Evolutionary conservation across 2,329 filamentous ascomycete species (phyloP), one percentile per base, ranked within the genome.

Genomic region (Chrysosphaeria jannelii): DNA sequence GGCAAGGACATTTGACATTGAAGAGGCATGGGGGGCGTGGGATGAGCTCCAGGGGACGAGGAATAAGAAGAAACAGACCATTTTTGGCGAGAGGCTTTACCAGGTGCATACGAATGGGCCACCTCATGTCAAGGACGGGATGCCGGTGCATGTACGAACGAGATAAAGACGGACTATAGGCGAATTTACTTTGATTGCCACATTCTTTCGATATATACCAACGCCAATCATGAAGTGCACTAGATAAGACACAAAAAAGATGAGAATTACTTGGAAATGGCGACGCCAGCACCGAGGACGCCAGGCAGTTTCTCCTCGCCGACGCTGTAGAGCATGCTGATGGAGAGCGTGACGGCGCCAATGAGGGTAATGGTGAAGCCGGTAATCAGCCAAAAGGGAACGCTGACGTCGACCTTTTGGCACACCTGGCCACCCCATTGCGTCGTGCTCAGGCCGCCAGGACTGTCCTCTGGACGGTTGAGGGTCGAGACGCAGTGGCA

Each of bases 231-330:
- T 8, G 10, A 5, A 22, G 15, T 14, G 15, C 14, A 12, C 14
- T 13, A 13, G 14, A 22, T 16, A 24, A n/a, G n/a, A n/a, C n/a
- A n/a, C n/a, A 13, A 17, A 16, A 10, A 19, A 17, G n/a, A 11
- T 13, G 12, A 15, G 14, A 17, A 10, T 20, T 49, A 60, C 44
- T 67, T 76, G 16, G 65, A 54, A 28, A 64, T 60, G 32, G 69
- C 72, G 18, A 97, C 81, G 31, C 85, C 85, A 22, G 85, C 85
- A n/a, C 78, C 76, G 42, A 97, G 79, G 6, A 97, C 81, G 35
- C 78, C 78, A 0, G 85, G 85, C 31, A 93, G 51, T 45, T 78
- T 70, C 49, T 89, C 66, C 41, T 71, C 61, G 16, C 81, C 85
- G 36, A 93, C 72, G 30, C 51, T 66, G 44, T 69, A 85, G 25